These are phyloP conservation scores for Xylaria acuta DNA, from an alignment of 495 filamentous ascomycete species.

Conservation along the genomic window DNA sequence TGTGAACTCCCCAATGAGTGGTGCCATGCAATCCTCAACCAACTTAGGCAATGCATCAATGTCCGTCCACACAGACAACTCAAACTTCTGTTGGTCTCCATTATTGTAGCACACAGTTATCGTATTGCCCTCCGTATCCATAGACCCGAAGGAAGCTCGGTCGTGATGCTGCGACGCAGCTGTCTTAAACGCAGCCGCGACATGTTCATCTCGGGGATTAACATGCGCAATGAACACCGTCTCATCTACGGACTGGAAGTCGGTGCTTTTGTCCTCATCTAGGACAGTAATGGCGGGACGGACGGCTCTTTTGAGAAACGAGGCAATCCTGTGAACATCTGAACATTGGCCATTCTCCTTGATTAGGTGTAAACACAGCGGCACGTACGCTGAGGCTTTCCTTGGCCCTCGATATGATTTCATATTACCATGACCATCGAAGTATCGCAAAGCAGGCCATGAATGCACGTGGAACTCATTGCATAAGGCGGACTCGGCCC, in stretches of 20 bases:
- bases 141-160: constrained; percentile 51
- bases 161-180: constrained; percentile 46
- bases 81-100: constrained; percentile 43
- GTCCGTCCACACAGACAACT: constrained; percentile 39
- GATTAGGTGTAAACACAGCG: neutral
- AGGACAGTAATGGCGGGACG: constrained; percentile 46
- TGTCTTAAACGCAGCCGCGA: constrained; percentile 32
- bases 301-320: constrained; percentile 47
- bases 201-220: constrained; percentile 30
- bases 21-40: constrained; percentile 41
- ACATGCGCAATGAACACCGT: constrained; percentile 52
- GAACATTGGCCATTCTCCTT: neutral
- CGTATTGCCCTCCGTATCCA: constrained; percentile 32
- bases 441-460: constrained; percentile 57
- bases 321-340: constrained; percentile 40
- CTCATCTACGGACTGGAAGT: constrained; percentile 49
- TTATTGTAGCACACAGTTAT: constrained; percentile 51
- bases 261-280: constrained; percentile 32
- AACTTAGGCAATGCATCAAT: constrained; percentile 45
- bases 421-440: constrained; percentile 39
- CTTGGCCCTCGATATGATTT: constrained; percentile 51
- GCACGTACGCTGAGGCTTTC: constrained; percentile 43
- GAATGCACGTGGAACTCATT: constrained; percentile 47
- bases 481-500: constrained; percentile 46
- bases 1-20: constrained; percentile 53